Evolutionary conservation across 805 yeast genomes (phyloP).

Genomic region (Crinitomyces ghanaensis): DNA sequence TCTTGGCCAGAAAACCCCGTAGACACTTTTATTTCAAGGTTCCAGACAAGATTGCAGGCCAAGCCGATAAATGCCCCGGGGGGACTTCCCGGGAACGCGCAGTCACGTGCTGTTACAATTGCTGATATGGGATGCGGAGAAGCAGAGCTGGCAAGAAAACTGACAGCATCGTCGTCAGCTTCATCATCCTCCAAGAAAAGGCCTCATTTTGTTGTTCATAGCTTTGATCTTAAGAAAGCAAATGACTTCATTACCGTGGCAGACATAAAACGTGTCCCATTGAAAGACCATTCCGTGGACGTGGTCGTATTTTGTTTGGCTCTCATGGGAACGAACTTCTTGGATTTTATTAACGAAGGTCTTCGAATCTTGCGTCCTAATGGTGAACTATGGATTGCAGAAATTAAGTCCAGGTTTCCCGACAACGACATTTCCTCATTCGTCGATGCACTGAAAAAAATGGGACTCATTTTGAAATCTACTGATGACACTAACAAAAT

Average conservation of each 20-base stretch:
- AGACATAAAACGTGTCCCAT: conserved; percentile 83
- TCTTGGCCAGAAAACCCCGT: conserved; percentile 99
- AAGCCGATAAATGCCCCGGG: conserved; percentile 90
- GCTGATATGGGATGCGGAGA: conserved; percentile 99
- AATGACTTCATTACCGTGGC: conserved; percentile 93
- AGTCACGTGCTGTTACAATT: conserved; percentile 56
- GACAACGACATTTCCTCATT: conserved; percentile 53
- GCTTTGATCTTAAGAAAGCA: conserved; percentile 85
- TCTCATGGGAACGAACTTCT: conserved; percentile 92
- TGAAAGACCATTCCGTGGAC: conserved; percentile 65
- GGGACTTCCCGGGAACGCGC: conserved; percentile 56
- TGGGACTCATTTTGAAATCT: conserved; percentile 78
- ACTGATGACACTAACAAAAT: conserved; percentile 84
- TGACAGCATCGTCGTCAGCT: conserved; percentile 20
- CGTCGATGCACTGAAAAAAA: conserved; percentile 58
- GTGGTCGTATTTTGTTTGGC: conserved; percentile 91
- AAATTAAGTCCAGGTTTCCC: conserved; percentile 81
- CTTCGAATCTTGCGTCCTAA: conserved; percentile 74
- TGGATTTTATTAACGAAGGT: conserved; percentile 87
- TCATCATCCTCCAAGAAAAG: too few relatives aligned
- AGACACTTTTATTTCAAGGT: conserved; percentile 69
- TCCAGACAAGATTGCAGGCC: conserved; percentile 35
- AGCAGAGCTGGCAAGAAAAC: conserved; percentile 61
- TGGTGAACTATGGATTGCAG: conserved; percentile 97
- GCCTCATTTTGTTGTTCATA: conserved; percentile 50